Base-by-base conservation (phyloP, 2,329 filamentous ascomycete species). In the Fusarium sp. region DNA sequence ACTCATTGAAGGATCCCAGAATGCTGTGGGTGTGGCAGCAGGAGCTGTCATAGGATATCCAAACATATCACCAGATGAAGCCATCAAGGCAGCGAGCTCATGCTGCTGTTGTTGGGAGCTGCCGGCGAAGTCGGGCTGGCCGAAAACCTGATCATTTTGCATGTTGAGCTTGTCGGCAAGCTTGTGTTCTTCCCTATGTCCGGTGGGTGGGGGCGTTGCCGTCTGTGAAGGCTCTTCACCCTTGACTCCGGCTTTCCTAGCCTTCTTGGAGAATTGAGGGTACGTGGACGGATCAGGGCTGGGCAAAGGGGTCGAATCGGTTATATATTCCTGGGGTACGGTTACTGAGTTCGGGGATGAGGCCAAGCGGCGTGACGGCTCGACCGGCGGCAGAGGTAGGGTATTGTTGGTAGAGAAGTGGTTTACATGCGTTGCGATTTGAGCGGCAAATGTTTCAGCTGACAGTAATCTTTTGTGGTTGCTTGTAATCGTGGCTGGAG, bases 371-470 rank as follows among this genome's bases (percentile, higher is more conserved):
- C 83, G 83, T 67, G 88, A 85, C 34, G 86, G 85, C 72, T 90
- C 86, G 75, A 90, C 87, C 32, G 88, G 86, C 63, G 88, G 87
- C 59, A 91, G 79, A 58, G 84, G 82, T 57, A 87, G 78, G 74
- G 81, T 86, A 18, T 83, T 81, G 72, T 84, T 83, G 45, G 85
- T 81, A 45, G 86, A 86, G 73, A 88, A 85, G 76, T 91, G 86
- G 72, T 88, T 89, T 73, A 84, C 86, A 87, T 91, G 88, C 76
- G 89, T 84, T 76, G 85, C 83, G 71, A 87, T 83, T 69, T 87
- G 85, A 61, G 79, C 80, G 49, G 83, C 82, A 66, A 86, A 76
- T 63, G 81, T 82, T 60, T 83, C 86, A 44, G 81, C 78, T 52
- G 86, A 87, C n/a, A 85, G 78, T n/a, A 83, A 79, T 48, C 84